Percentiles rank a stretch among this genome's conserved stretches.
Conservation (phyloP, 2,329 filamentous ascomycete species). For the Basipetospora chlamydospora region DNA sequence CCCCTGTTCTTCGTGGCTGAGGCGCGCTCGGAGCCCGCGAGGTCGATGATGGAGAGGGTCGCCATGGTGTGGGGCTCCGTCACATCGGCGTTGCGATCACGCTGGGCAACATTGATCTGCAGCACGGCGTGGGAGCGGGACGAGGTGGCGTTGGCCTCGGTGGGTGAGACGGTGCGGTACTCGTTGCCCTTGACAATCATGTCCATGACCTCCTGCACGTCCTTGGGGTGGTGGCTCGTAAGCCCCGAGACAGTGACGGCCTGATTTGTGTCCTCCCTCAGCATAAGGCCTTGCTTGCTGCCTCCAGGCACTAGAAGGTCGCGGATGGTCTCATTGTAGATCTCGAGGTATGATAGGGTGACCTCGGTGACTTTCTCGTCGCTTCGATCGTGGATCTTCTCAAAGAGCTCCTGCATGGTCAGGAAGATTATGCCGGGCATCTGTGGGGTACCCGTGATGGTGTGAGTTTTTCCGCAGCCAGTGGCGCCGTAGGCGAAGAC, state of each 20-base stretch:
- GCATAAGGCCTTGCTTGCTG: slow-evolving; percentile 72
- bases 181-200: slow-evolving; percentile 96
- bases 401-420: slow-evolving; percentile 97
- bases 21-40: slow-evolving; percentile 89
- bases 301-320: slow-evolving; percentile 80
- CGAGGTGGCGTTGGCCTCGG: slow-evolving; percentile 92
- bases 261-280: slow-evolving; percentile 89
- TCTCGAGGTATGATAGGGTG: slow-evolving; percentile 88
- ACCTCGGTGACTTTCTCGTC: slow-evolving; percentile 83
- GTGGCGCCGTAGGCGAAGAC: slow-evolving; percentile 98
- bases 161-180: slow-evolving; percentile 88
- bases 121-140: slow-evolving; percentile 94
- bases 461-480: slow-evolving; percentile 96
- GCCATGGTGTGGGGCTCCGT: slow-evolving; percentile 97
- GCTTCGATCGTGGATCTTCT: slow-evolving; percentile 77
- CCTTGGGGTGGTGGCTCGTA: slow-evolving; percentile 78
- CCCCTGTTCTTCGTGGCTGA: slow-evolving; percentile 95
- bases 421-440: slow-evolving; percentile 96
- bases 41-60: slow-evolving; percentile 92
- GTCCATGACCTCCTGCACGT: slow-evolving; percentile 96
- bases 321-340: slow-evolving; percentile 98
- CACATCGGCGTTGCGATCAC: slow-evolving; percentile 81
- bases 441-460: slow-evolving; percentile 81
- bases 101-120: slow-evolving; percentile 90
- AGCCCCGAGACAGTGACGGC: slow-evolving; percentile 82